Evolutionary conservation across 768 basidiomycete species (phyloP).

Genomic region (Chalciporus piperatus): DNA sequence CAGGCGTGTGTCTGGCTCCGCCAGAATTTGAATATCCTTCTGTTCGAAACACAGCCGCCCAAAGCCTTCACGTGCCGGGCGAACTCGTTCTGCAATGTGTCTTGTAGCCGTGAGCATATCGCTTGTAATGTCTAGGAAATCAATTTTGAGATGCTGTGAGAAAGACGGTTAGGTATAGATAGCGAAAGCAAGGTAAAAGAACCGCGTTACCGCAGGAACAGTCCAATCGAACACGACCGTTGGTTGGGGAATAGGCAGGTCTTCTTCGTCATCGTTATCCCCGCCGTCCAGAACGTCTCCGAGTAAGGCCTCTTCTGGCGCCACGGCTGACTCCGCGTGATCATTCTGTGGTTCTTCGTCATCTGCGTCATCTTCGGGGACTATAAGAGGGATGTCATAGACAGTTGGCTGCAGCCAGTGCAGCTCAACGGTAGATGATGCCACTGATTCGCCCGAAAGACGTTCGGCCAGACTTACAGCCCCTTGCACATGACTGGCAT

Average conservation of each 20-base stretch:
- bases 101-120: background rate
- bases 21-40: background rate
- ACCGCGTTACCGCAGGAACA: background rate
- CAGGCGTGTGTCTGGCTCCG: background rate
- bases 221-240: background rate
- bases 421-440: background rate
- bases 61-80: background rate
- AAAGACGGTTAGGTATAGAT: background rate
- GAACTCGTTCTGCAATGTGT: background rate
- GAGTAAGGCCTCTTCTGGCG: background rate
- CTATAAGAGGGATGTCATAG: background rate
- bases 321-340: background rate
- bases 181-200: background rate
- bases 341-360: too few species aligned
- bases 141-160: background rate
- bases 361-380: background rate
- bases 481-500: slow-evolving; percentile 9
- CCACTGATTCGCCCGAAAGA: background rate
- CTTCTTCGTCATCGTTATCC: background rate
- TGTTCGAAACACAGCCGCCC: slow-evolving; percentile 3
- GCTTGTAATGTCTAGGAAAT: background rate
- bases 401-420: background rate
- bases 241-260: background rate
- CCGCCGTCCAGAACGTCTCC: background rate
- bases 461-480: background rate